Percentiles rank a stretch among this genome's conserved stretches.
These are phyloP conservation scores for Daedaleopsis nitida DNA, from an alignment of 768 basidiomycete genomes.

Conservation along the genomic window DNA sequence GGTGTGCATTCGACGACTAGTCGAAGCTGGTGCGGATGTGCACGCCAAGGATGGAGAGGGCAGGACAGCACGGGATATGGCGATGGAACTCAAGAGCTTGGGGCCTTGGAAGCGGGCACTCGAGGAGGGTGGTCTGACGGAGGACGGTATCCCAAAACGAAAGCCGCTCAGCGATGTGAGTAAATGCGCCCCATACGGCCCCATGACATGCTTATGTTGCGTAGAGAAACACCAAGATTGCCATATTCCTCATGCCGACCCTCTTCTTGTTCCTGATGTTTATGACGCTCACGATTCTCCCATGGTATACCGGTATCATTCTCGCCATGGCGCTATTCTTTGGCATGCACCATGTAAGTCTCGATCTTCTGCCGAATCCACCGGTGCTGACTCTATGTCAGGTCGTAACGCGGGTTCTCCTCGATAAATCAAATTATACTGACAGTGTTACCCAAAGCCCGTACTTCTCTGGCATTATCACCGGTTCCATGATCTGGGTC, in stretches of 20 bases:
- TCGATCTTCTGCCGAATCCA: background rate
- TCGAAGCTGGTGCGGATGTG: constrained; percentile 87
- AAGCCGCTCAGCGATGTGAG: constrained; percentile 74
- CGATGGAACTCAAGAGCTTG: constrained; percentile 86
- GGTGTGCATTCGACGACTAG: constrained; percentile 77
- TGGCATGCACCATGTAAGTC: constrained; percentile 87
- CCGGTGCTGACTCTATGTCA: constrained; percentile 32
- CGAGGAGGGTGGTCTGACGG: constrained; percentile 83
- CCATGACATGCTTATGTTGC: constrained; percentile 1
- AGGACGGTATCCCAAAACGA: constrained; percentile 67
- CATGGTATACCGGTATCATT: constrained; percentile 88
- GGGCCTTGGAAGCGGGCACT: constrained; percentile 89
- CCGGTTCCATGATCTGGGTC: constrained; percentile 85
- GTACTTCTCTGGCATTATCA: constrained; percentile 92
- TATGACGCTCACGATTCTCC: constrained; percentile 76
- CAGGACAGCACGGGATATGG: constrained; percentile 93
- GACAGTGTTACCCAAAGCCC: constrained; percentile 86
- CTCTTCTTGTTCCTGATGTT: constrained; percentile 84
- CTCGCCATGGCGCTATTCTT: constrained; percentile 87
- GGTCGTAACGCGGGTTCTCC: constrained; percentile 83
- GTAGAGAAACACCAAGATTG: constrained; percentile 80
- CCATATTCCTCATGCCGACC: constrained; percentile 77
- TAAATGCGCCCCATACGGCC: background rate
- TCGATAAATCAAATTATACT: constrained; percentile 80
- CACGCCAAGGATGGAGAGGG: constrained; percentile 79